phyloP scores from a whole-genome alignment of 2,329 filamentous ascomycete genomes.

The Trichophyton simii region DNA sequence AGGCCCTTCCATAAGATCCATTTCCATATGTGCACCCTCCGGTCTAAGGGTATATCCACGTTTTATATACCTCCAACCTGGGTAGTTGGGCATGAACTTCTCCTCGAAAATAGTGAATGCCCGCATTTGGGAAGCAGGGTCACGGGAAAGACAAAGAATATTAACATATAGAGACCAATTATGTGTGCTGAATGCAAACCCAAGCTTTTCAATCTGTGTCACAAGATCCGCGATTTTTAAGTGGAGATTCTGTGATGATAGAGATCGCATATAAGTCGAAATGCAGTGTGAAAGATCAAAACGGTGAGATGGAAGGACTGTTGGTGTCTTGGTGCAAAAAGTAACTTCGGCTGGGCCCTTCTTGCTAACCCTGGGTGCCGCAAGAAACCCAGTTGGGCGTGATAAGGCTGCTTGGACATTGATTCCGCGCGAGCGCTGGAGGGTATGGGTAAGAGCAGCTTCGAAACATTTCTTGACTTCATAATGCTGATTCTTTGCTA shows the following conservation, averaged over 20 bases:
- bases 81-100: constrained; percentile 65
- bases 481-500: constrained; percentile 42
- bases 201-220: constrained; percentile 45
- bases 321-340: background rate
- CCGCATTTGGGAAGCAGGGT: constrained; percentile 39
- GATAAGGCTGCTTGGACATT: constrained; percentile 3
- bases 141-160: constrained; percentile 48
- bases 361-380: background rate
- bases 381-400: background rate
- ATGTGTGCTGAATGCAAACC: constrained; percentile 60
- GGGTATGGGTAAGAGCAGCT: constrained; percentile 43
- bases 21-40: constrained; percentile 17
- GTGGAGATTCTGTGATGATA: constrained; percentile 43
- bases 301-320: constrained; percentile 30
- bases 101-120: constrained; percentile 66
- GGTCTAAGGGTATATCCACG: constrained; percentile 24
- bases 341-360: background rate
- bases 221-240: constrained; percentile 41
- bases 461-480: constrained; percentile 56
- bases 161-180: constrained; percentile 75
- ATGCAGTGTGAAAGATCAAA: constrained; percentile 40
- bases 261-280: constrained; percentile 40
- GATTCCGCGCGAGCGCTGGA: constrained; percentile 28
- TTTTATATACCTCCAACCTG: constrained; percentile 49
- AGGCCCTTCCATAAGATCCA: constrained; percentile 24